Evolutionary conservation across 768 basidiomycete genomes (phyloP).

Genomic region (Austroboletus festivus): DNA sequence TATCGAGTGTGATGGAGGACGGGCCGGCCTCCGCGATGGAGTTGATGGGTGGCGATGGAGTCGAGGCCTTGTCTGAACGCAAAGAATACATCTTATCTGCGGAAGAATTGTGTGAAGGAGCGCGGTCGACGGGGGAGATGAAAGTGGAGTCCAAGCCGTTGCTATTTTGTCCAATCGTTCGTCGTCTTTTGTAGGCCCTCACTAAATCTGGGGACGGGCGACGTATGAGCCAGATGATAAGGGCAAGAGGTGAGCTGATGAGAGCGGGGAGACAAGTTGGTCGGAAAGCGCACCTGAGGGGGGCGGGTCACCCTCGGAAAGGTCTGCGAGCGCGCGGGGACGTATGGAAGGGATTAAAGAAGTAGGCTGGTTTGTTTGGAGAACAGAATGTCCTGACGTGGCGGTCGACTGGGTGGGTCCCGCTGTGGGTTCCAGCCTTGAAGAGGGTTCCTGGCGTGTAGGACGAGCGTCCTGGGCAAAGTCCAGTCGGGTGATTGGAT

Average conservation of each 20-base stretch:
- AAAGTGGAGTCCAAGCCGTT: conserved; percentile 33
- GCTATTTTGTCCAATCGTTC: conserved; percentile 44
- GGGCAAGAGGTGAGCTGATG: conserved; percentile 4
- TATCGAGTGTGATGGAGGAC: conserved; percentile 42
- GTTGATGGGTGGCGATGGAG: conserved; percentile 44
- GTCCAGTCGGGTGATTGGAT: conserved; percentile 58
- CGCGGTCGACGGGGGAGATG: conserved; percentile 20
- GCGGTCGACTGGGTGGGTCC: conserved; percentile 25
- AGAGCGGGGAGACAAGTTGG: not conserved
- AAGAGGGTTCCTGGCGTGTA: conserved; percentile 38
- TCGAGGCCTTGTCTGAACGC: conserved; percentile 47
- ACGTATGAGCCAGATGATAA: not conserved
- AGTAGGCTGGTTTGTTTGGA: conserved; percentile 24
- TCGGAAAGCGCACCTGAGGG: conserved; percentile 22
- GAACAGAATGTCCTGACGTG: conserved; percentile 26
- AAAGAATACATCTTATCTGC: conserved; percentile 49
- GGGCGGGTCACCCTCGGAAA: conserved; percentile 36
- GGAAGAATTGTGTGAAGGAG: conserved; percentile 26
- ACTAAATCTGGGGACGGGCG: conserved; percentile 39
- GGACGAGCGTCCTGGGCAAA: conserved; percentile 53
- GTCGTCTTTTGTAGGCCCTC: conserved; percentile 70
- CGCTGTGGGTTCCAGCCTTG: conserved; percentile 48
- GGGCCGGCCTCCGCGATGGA: conserved; percentile 48
- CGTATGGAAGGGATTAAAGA: conserved; percentile 67
- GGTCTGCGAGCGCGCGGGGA: conserved; percentile 60